Evolutionary conservation across 106 monocot species (phyloP).

Genomic region (Allium sativum): DNA sequence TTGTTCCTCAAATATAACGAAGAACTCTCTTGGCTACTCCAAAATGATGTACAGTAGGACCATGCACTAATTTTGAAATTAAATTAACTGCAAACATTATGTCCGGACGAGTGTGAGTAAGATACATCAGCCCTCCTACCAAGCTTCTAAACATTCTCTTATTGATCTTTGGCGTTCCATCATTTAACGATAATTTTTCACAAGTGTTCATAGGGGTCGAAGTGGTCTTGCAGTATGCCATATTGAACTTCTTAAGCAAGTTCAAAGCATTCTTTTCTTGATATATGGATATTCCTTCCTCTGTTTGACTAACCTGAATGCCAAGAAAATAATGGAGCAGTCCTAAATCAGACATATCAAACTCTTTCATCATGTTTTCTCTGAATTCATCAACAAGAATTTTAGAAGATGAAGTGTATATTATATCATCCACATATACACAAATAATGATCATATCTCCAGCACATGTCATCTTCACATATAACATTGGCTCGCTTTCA

Average conservation of each 20-base stretch:
- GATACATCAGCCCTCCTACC: slow-evolving; percentile 6
- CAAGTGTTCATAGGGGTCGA: neutral
- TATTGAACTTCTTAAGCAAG: slow-evolving; percentile 1
- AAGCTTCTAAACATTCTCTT: neutral
- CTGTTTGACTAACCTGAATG: no score
- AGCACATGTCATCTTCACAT: no score
- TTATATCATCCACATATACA: neutral
- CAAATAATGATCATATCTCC: neutral
- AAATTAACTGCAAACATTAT: slow-evolving; percentile 9
- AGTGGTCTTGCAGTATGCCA: neutral
- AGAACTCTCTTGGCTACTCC: slow-evolving; percentile 12
- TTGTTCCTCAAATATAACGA: slow-evolving; percentile 8
- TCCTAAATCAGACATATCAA: slow-evolving; percentile 2
- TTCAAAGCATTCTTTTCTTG: slow-evolving; percentile 3
- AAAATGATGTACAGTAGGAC: slow-evolving; percentile 5
- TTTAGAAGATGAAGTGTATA: neutral
- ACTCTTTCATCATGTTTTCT: neutral
- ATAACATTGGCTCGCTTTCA: neutral
- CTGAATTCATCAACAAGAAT: neutral
- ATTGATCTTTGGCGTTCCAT: slow-evolving; percentile 1
- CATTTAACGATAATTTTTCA: neutral
- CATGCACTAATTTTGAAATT: slow-evolving; percentile 19
- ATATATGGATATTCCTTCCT: slow-evolving; percentile 11
- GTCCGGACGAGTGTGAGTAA: slow-evolving; percentile 9
- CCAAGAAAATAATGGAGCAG: slow-evolving; percentile 15